phyloP scores from a whole-genome alignment of 148 eudicot genomes.

The Heliamphora exappendiculata region DNA sequence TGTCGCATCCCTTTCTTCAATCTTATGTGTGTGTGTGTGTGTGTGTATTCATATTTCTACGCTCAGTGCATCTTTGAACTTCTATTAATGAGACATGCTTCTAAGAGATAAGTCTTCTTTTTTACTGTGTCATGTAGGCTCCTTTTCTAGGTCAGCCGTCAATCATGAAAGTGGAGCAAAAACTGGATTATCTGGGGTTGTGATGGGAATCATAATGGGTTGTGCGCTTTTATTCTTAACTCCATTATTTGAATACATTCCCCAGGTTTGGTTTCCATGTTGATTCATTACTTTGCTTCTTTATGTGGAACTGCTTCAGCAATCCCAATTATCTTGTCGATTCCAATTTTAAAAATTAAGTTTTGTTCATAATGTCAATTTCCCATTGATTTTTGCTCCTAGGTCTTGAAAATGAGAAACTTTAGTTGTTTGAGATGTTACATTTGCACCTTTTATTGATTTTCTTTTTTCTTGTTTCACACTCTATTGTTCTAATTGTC shows the following conservation, averaged over 20 bases:
- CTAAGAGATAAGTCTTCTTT: constrained; percentile 6
- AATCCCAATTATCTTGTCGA: not conserved
- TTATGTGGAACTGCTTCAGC: not conserved
- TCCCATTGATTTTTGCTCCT: not conserved
- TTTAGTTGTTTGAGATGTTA: not conserved
- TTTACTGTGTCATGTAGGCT: constrained; percentile 40
- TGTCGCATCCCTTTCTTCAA: too few relatives aligned
- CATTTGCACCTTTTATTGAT: not conserved
- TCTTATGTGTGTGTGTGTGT: too few relatives aligned
- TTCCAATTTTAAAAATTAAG: not conserved
- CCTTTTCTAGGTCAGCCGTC: constrained; percentile 98
- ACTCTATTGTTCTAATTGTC: not conserved
- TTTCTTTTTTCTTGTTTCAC: not conserved
- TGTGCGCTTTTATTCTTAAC: constrained; percentile 86
- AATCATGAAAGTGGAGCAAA: constrained; percentile 99
- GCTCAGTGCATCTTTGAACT: not conserved
- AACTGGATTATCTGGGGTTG: constrained; percentile 87
- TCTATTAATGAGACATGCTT: constrained; percentile 8
- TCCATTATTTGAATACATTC: constrained; percentile 80
- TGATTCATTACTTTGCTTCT: not conserved
- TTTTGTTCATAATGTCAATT: not conserved
- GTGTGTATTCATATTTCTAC: too few relatives aligned
- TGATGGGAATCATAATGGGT: constrained; percentile 75
- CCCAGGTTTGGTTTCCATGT: constrained; percentile 54
- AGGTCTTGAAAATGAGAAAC: not conserved